Conservation (phyloP, 148 eudicot genomes). For the Cornus florida region DNA sequence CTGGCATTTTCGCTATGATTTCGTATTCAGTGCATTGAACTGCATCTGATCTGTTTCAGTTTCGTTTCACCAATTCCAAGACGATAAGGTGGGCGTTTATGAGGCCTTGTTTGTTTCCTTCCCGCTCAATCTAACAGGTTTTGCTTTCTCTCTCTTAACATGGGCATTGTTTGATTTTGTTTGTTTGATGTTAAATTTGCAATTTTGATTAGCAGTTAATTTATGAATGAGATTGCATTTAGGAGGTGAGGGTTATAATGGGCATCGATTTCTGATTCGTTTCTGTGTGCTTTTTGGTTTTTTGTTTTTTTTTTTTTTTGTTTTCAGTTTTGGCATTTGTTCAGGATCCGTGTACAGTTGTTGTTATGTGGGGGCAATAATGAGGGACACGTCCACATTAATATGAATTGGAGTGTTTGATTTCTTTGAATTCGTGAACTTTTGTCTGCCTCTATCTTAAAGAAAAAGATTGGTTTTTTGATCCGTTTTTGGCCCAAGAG, state of each 20-base stretch:
- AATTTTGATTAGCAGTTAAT: not conserved
- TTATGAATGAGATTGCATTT: not conserved
- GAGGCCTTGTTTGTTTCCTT: slow-evolving; percentile 7
- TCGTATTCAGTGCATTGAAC: slow-evolving; percentile 42
- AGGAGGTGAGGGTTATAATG: not conserved
- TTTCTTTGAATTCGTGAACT: not conserved
- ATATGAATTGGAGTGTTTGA: not conserved
- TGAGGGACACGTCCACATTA: not conserved
- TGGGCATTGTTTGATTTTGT: too few species aligned
- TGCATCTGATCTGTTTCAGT: slow-evolving; percentile 10
- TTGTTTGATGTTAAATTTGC: not conserved
- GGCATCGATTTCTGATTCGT: not conserved
- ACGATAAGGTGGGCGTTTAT: slow-evolving; percentile 11
- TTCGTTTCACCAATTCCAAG: slow-evolving; percentile 19
- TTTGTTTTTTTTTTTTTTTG: not conserved
- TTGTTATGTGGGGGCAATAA: not conserved
- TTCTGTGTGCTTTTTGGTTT: not conserved
- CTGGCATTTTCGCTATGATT: slow-evolving; percentile 24
- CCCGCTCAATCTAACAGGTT: not conserved
- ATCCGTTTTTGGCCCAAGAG: not conserved
- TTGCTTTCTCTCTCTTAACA: not conserved
- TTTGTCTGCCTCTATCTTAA: not conserved
- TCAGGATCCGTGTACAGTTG: slow-evolving; percentile 1
- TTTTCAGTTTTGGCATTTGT: slow-evolving; percentile 15
- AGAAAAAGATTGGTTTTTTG: not conserved